phyloP scores from a whole-genome alignment of 345 rosid species.

The Boechera retrofracta region DNA sequence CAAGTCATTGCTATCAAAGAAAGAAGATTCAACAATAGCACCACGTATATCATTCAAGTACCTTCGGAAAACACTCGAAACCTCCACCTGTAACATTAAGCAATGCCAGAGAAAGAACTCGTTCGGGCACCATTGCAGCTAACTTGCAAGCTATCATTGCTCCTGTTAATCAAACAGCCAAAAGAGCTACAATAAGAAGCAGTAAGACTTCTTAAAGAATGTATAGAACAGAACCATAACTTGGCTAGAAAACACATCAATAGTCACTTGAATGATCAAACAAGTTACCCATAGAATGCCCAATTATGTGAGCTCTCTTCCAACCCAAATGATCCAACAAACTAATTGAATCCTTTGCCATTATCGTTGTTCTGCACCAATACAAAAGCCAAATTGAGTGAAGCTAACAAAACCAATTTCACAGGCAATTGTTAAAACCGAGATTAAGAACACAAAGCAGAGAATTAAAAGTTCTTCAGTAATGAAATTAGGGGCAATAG shows the following conservation, averaged over 20 bases:
- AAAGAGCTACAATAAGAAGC: not conserved
- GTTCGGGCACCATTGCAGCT: slow-evolving; percentile 83
- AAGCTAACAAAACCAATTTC: not conserved
- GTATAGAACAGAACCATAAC: not conserved
- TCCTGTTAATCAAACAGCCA: slow-evolving; percentile 56
- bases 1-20: slow-evolving; percentile 12
- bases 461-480: not conserved
- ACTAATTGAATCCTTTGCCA: slow-evolving; percentile 89
- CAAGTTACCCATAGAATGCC: slow-evolving; percentile 91
- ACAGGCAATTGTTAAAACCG: not conserved
- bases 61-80: slow-evolving; percentile 91
- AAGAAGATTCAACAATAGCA: slow-evolving; percentile 19
- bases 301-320: slow-evolving; percentile 81
- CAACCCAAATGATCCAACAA: slow-evolving; percentile 93
- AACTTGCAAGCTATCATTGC: slow-evolving; percentile 96
- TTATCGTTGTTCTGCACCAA: slow-evolving; percentile 72
- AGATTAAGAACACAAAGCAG: not conserved
- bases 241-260: not conserved
- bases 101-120: slow-evolving; percentile 83
- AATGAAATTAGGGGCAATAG: not conserved
- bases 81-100: slow-evolving; percentile 99
- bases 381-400: not conserved
- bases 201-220: slow-evolving; percentile 4
- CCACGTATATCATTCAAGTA: slow-evolving; percentile 41
- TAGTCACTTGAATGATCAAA: not conserved